Evolutionary conservation across 345 rosid species (phyloP), one percentile per base, ranked within the genome.

Genomic region (Citrus mangshanensis): DNA sequence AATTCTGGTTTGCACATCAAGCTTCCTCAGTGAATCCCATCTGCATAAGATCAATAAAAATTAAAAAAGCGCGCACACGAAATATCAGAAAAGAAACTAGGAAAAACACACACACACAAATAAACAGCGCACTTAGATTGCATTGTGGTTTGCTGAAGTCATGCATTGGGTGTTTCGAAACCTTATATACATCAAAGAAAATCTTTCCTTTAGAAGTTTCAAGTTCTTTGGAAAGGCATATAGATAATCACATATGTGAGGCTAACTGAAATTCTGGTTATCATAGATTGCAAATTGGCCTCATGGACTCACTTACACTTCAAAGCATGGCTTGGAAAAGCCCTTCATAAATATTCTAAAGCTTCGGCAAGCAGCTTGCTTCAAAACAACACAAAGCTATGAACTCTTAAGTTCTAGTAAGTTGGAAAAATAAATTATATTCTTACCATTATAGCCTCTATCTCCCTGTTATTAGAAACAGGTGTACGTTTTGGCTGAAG

Each of bases 401-500:
- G 10, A 32, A 32, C 28, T 19, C 27, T 22, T 46, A 7, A 54
- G 35, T 72, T 55, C 46, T 35, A 13, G 9, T 27, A 38, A 4
- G 8, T 6, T 12, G 18, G 16, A 42, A 40, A 6, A 59, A 37
- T 37, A 3, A 68, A 46, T 46, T 46, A 46, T 46, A 13, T 30
- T 55, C 83, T 81, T 61, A 91, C 97, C 91, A 85, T 81, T 76
- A 91, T 82, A 55, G 95, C 89, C 74, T 93, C 95, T 30, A 89
- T 93, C 84, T 93, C 95, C 77, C 81, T 87, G 61, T 89, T n/a
- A n/a, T n/a, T 89, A 2, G 93, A 79, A 76, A 93, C 91, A 35
- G 95, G 95, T 4, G 93, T 93, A 7, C 97, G 95, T 74, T 86
- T 87, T 4, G 97, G 93, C 91, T 93, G 93, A 70, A 93, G 93